Evolutionary conservation across 1,284 basidiomycete genomes (phyloP).

Genomic region (Takashimella koratensis): DNA sequence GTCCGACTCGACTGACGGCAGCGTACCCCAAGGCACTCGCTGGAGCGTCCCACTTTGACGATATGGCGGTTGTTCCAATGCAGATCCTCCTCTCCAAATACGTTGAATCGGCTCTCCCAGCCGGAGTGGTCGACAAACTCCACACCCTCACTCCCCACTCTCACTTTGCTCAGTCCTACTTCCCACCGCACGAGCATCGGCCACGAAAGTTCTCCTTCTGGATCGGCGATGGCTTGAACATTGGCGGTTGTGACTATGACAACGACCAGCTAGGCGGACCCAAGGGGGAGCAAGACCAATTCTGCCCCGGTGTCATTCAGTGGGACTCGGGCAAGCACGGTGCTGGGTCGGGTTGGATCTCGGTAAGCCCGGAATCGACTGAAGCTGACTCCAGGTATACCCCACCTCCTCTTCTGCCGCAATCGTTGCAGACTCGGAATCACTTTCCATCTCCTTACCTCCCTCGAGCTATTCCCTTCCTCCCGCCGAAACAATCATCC

Average conservation of each 20-base stretch:
- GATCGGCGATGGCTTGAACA: slow-evolving; percentile 13
- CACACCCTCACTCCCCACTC: slow-evolving; percentile 6
- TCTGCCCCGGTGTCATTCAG: slow-evolving; percentile 17
- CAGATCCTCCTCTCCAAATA: slow-evolving; percentile 16
- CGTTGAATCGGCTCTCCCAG: slow-evolving; percentile 9
- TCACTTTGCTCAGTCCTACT: slow-evolving; percentile 7
- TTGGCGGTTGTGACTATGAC: slow-evolving; percentile 18
- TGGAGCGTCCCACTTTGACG: slow-evolving; percentile 14
- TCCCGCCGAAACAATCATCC: background rate
- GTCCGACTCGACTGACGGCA: slow-evolving; percentile 5
- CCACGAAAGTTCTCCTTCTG: slow-evolving; percentile 16
- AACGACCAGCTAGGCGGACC: slow-evolving; percentile 15
- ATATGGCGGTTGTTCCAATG: slow-evolving; percentile 15
- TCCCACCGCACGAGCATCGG: slow-evolving; percentile 9
- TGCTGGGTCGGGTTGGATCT: slow-evolving; percentile 17
- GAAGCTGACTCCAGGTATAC: slow-evolving; percentile 11
- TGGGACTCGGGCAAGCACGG: slow-evolving; percentile 20
- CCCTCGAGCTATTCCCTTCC: slow-evolving; percentile 4
- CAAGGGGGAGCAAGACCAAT: slow-evolving; percentile 4
- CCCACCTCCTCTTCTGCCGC: slow-evolving; percentile 6
- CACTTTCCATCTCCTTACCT: slow-evolving; percentile 10
- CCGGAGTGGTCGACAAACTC: slow-evolving; percentile 4
- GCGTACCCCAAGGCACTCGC: background rate
- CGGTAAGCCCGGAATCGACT: slow-evolving; percentile 10
- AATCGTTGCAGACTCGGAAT: slow-evolving; percentile 4